phyloP scores from a whole-genome alignment of 2,329 filamentous ascomycete genomes.

The Pseudophaeomoniella oleicola region DNA sequence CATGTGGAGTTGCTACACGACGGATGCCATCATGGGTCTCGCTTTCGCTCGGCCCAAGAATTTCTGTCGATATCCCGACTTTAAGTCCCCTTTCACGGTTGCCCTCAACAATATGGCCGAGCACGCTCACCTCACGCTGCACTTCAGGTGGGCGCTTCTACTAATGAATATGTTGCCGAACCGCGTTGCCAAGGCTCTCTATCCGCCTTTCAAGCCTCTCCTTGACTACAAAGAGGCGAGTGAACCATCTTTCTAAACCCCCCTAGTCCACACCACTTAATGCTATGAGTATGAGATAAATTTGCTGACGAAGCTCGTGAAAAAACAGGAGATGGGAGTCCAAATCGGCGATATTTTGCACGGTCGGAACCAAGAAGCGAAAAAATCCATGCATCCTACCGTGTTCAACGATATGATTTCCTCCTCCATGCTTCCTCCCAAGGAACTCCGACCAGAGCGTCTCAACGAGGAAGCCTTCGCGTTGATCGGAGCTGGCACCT shows the following conservation, averaged over 20 bases:
- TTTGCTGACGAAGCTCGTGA: too few species aligned
- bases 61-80: slow-evolving; percentile 12
- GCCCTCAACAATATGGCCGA: too few species aligned
- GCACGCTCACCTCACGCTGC: too few species aligned
- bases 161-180: too few species aligned
- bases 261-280: too few species aligned
- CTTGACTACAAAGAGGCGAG: too few species aligned
- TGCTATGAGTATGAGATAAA: too few species aligned
- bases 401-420: slow-evolving; percentile 18
- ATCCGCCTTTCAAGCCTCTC: too few species aligned
- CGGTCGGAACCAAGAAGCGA: slow-evolving; percentile 2
- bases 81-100: too few species aligned
- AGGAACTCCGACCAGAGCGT: slow-evolving; percentile 18
- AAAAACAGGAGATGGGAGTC: background rate
- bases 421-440: slow-evolving; percentile 13
- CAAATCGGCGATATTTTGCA: slow-evolving; percentile 3
- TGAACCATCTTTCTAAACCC: too few species aligned
- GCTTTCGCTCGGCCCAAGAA: slow-evolving; percentile 11
- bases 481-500: slow-evolving; percentile 17
- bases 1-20: slow-evolving; percentile 11
- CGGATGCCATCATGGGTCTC: slow-evolving; percentile 17
- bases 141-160: too few species aligned
- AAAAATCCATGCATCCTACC: slow-evolving; percentile 3
- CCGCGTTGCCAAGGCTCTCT: too few species aligned
- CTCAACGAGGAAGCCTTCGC: slow-evolving; percentile 18